Conservation (phyloP, 1,139 yeast species). For the Saccharomyces hybrid region DNA sequence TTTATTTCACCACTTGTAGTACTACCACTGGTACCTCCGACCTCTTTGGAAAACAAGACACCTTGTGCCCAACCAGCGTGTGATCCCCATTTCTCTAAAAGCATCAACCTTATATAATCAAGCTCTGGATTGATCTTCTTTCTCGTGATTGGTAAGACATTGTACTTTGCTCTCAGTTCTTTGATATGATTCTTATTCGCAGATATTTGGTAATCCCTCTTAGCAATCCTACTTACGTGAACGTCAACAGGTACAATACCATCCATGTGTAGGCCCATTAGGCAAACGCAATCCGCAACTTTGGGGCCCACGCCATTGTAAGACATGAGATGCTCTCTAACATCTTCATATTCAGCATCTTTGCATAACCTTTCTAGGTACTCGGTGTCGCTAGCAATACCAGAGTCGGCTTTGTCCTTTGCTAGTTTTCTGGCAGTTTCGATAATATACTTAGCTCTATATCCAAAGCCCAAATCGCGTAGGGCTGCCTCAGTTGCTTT, state of each 20-base stretch:
- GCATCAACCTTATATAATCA: conserved; percentile 45
- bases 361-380: conserved; percentile 13
- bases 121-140: conserved; percentile 51
- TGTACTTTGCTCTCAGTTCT: conserved; percentile 27
- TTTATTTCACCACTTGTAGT: conserved; percentile 25
- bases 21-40: conserved; percentile 46
- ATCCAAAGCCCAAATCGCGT: conserved; percentile 67
- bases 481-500: conserved; percentile 37
- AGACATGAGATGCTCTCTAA: conserved; percentile 56
- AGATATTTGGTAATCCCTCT: conserved; percentile 58
- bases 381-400: conserved; percentile 23
- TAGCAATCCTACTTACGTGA: conserved; percentile 89
- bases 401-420: conserved; percentile 22
- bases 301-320: conserved; percentile 94
- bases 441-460: conserved; percentile 80
- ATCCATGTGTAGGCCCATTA: conserved; percentile 86
- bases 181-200: conserved; percentile 32
- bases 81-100: conserved; percentile 69
- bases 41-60: conserved; percentile 82
- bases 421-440: conserved; percentile 57
- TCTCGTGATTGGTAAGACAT: conserved; percentile 28
- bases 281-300: conserved; percentile 91
- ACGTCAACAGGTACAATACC: conserved; percentile 93
- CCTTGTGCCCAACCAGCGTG: conserved; percentile 99
- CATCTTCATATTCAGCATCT: conserved; percentile 33